phyloP scores from a whole-genome alignment of 768 basidiomycete genomes.

The Podaxis carcinomalis region DNA sequence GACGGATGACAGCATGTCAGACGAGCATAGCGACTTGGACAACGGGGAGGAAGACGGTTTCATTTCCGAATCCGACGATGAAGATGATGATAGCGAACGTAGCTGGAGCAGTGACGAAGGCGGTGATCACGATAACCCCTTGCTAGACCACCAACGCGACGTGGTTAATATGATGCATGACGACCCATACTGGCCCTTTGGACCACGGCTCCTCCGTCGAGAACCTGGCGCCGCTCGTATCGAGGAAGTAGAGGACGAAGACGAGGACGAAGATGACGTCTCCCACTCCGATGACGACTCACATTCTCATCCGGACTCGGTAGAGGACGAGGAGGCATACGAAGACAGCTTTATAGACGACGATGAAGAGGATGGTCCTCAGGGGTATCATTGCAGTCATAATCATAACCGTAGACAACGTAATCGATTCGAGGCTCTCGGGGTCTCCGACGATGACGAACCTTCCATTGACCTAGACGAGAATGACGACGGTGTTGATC shows the following conservation, averaged over 20 bases:
- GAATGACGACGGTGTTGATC: slow-evolving; percentile 48
- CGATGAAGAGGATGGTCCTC: background rate
- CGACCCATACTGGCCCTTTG: background rate
- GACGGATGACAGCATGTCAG: background rate
- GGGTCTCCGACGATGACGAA: slow-evolving; percentile 36
- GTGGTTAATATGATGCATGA: background rate
- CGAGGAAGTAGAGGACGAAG: slow-evolving; percentile 16
- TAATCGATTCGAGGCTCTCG: background rate
- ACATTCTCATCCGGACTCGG: slow-evolving; percentile 13
- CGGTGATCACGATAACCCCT: background rate
- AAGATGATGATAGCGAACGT: background rate
- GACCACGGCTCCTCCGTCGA: background rate
- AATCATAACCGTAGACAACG: slow-evolving; percentile 17
- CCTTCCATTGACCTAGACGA: background rate
- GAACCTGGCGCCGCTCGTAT: background rate
- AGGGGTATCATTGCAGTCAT: slow-evolving; percentile 33
- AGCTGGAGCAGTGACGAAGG: slow-evolving; percentile 2
- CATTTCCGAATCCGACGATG: background rate
- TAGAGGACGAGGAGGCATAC: slow-evolving; percentile 1
- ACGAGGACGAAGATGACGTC: background rate
- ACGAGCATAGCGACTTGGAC: slow-evolving; percentile 1
- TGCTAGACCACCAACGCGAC: background rate
- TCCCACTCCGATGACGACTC: slow-evolving; percentile 16
- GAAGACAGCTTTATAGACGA: slow-evolving; percentile 10
- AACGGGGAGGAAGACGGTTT: background rate